Conservation (phyloP, 2,329 filamentous ascomycete genomes). For the Pseudogymnoascus sp. region DNA sequence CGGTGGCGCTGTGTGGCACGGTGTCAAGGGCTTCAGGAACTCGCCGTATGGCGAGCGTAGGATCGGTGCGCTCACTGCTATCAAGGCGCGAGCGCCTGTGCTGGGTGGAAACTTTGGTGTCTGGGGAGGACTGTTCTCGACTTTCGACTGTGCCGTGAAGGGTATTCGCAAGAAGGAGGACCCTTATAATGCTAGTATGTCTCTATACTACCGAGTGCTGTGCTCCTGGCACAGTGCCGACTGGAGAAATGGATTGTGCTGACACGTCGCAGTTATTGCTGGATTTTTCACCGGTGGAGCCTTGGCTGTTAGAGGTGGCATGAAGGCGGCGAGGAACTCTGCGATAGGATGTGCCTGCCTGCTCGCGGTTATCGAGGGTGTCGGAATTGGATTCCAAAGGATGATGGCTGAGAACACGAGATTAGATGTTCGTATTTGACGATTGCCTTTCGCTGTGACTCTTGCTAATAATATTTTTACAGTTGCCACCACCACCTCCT, state of each 20-base stretch:
- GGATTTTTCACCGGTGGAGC: constrained; percentile 95
- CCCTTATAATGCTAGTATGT: constrained; percentile 81
- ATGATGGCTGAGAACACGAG: constrained; percentile 88
- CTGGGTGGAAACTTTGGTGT: constrained; percentile 97
- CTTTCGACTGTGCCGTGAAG: constrained; percentile 95
- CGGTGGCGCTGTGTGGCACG: constrained; percentile 86
- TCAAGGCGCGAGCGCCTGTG: constrained; percentile 94
- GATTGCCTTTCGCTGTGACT: not conserved
- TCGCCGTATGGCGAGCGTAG: constrained; percentile 87
- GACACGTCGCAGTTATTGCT: constrained; percentile 58
- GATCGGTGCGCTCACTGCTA: constrained; percentile 91
- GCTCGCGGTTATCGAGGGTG: constrained; percentile 92
- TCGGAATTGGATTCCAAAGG: constrained; percentile 90
- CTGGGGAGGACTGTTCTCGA: constrained; percentile 93
- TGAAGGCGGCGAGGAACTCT: constrained; percentile 85
- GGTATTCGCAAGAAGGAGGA: constrained; percentile 93
- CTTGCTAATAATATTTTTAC: not conserved
- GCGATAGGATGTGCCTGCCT: constrained; percentile 94
- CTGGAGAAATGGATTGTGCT: constrained; percentile 12
- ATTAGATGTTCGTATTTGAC: constrained; percentile 45
- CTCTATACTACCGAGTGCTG: not conserved
- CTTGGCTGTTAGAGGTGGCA: constrained; percentile 83
- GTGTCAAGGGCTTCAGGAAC: constrained; percentile 89
- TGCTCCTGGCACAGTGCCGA: not conserved
- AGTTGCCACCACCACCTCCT: constrained; percentile 5